These are phyloP conservation scores for Stentor roeselii DNA, from an alignment of 73 alveolate genomes.

Conservation along the genomic window DNA sequence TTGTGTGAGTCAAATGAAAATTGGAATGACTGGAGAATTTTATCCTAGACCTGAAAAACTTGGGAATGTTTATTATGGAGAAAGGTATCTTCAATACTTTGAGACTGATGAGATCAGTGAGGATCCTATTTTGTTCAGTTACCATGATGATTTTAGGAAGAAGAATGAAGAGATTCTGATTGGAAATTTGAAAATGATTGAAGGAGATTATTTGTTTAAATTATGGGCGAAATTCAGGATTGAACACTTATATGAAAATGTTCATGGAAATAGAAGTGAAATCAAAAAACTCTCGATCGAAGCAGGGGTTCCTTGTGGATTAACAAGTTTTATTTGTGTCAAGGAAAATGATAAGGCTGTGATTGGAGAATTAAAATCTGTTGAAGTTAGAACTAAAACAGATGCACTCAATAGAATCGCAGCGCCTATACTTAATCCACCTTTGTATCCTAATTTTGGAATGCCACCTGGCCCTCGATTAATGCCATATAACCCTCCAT, in stretches of 20 bases:
- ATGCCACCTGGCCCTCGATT: no score
- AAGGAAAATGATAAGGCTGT: background rate
- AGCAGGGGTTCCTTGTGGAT: background rate
- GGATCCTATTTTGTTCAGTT: no score
- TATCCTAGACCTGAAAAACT: background rate
- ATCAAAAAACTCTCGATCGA: background rate
- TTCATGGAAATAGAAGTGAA: background rate
- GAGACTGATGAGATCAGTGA: no score
- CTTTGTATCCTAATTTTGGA: no score
- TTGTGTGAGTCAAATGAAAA: background rate
- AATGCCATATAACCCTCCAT: no score
- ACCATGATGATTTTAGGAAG: no score
- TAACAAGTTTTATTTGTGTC: background rate
- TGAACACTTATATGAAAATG: background rate
- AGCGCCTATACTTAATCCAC: no score
- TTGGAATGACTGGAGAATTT: background rate
- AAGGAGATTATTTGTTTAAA: background rate
- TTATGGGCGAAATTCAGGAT: background rate
- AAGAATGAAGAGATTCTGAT: no score
- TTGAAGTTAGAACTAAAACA: no score
- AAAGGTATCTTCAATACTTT: background rate
- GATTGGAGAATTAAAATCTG: background rate
- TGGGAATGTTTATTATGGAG: background rate
- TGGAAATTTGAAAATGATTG: background rate
- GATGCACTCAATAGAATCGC: no score